These are phyloP conservation scores for Scedosporium boydii DNA, from an alignment of 2,329 filamentous ascomycete genomes.

Conservation along the genomic window DNA sequence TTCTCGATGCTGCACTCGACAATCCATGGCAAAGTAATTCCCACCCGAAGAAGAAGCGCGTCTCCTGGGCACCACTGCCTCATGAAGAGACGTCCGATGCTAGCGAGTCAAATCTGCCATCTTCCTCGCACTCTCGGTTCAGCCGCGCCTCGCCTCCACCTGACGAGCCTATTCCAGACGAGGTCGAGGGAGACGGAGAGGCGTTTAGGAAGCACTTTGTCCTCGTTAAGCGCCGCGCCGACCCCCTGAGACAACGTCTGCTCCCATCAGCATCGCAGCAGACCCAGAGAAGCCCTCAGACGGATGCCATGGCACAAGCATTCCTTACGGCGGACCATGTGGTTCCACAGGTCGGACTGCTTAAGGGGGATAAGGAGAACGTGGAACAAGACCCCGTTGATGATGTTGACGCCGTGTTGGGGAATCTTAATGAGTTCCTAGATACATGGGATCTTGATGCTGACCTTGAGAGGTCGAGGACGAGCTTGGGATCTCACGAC, in stretches of 20 bases:
- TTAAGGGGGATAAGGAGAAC: slow-evolving; percentile 5
- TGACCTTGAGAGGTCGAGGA: slow-evolving; percentile 12
- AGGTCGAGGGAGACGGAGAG: slow-evolving; percentile 23
- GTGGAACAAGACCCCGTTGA: slow-evolving; percentile 16
- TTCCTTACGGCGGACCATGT: slow-evolving; percentile 35
- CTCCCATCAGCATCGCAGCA: slow-evolving; percentile 34
- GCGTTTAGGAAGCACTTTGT: slow-evolving; percentile 40
- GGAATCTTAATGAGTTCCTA: slow-evolving; percentile 35
- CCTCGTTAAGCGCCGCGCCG: slow-evolving; percentile 27
- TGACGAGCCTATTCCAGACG: slow-evolving; percentile 20
- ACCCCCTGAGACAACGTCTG: slow-evolving; percentile 20
- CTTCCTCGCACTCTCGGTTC: slow-evolving; percentile 1
- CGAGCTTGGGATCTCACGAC: background rate
- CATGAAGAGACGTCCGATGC: background rate
- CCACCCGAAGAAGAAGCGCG: slow-evolving; percentile 18
- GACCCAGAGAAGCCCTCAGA: slow-evolving; percentile 25
- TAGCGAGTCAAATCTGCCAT: background rate
- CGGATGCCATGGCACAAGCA: slow-evolving; percentile 38
- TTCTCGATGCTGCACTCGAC: slow-evolving; percentile 23
- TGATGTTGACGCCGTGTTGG: slow-evolving; percentile 35
- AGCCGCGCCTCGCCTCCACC: slow-evolving; percentile 34
- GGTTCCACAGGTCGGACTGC: slow-evolving; percentile 8
- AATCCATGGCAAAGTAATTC: slow-evolving; percentile 13
- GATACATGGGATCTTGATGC: slow-evolving; percentile 26
- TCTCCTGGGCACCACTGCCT: slow-evolving; percentile 24